Base-by-base conservation (phyloP, 1,139 yeast species). In the Yamadazyma atlantica region DNA sequence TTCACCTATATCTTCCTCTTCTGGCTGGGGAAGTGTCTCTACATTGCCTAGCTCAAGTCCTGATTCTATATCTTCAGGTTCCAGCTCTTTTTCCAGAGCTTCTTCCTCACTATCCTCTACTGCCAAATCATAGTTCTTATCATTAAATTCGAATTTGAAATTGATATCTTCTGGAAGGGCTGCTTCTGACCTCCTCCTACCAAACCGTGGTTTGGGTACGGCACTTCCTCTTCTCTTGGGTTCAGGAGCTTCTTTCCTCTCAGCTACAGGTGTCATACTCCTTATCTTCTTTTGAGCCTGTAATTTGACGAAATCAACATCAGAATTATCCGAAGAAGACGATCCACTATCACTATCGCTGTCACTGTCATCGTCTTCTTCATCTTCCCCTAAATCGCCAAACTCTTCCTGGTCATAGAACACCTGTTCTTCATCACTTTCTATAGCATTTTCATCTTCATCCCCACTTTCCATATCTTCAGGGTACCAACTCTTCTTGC, bases 261-360 rank as follows among this genome's bases (percentile, higher is more conserved):
- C 22, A n/a, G 37, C 40, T 4, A 32, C 34, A 0, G 76, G 75
- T 45, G 75, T 69, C 65, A 74, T 60, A 1, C 80, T 69, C 37
- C 66, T 70, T 24, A 77, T 78, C 58, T 82, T 79, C 46, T 80
- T 69, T 52, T 82, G 83, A 7, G 82, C 85, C 32, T 85, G 85
- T 42, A 83, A 61, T 55, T 75, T 78, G 12, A 83, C 85, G 54
- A 81, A 82, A 58, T 84, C 92, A 3, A 82, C 79, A 48, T 80
- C 82, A 25, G 82, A 89, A 45, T 80, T 84, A 1, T 78, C 71
- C 11, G 82, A 76, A 4, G 82, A 73, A 7, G 57, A 57, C 23
- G 55, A 58, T 14, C 45, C 51, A 16, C 53, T 60, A 13, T 57
- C 62, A 18, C 62, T 44, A 7, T 42, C 51, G 8, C 46, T 54